Evolutionary conservation across 805 yeast species (phyloP), one percentile per base, ranked within the genome.

Genomic region (Pichia nanzhaoensis): DNA sequence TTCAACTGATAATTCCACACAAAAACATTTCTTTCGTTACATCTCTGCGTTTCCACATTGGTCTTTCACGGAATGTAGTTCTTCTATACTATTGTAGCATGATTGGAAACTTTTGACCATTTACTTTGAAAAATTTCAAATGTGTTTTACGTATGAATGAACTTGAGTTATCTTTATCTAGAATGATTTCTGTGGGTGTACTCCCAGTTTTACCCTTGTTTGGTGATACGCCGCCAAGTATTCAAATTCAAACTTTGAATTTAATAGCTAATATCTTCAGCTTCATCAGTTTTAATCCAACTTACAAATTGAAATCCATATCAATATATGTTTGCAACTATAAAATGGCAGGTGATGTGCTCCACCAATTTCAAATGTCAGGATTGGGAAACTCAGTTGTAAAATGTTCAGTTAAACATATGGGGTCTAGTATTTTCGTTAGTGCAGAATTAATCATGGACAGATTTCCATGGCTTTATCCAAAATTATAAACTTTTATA

Each of bases 401-500:
- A 2, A 40, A 35, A 10, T 51, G 54, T 30, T 19, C 13, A 2
- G 52, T 51, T 2, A 45, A 48, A 34, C 34, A 42, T 6, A 22
- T 48, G 43, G 22, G 52, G 9, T 34, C 33, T 14, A 32, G 44
- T 18, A 14, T 50, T 17, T 32, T 21, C 21, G 46, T 44, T 2
- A 41, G 38, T 19, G 40, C 46, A 16, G 48, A 49, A n/a, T 9
- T 44, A 14, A 34, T 35, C 3, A 17, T 44, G 31, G 6, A 10
- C 9, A 16, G 27, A 6, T 14, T 14, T 6, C 17, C 17, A 5
- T 34, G 17, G 18, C n/a, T 35, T 19, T 21, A 21, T 32, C 21
- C 50, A 32, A 45, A 49, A 61, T 36, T 57, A 47, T 42, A 66
- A 52, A 30, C 7, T n/a, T 32, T 32, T 10, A 24, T 7, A 24